Evolutionary conservation across 495 filamentous ascomycete genomes (phyloP), one percentile per base, ranked within the genome.

Genomic region (Lepidopterella palustris): DNA sequence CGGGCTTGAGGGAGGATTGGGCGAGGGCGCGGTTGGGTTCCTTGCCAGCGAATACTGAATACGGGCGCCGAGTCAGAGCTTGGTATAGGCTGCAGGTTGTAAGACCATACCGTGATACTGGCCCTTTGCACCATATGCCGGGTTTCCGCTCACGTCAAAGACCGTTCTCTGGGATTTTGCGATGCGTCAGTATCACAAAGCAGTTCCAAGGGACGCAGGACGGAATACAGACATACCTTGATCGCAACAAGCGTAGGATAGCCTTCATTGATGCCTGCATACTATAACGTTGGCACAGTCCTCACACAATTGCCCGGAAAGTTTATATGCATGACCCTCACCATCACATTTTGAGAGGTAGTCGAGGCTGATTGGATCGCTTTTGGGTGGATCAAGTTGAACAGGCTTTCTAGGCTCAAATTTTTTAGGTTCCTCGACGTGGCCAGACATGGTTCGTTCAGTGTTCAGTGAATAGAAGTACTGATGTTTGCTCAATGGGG

Each of bases 1-100:
- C 90, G 3, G 79, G 72, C 72, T 97, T 95, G 42, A 91, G 83
- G 3, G 90, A 95, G 3, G 91, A 93, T 69, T 80, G 82, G 20
- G 81, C 93, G 24, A 99, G 82, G 6, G 91, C 93, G 45, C 90
- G 84, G 25, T 92, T 97, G 60, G 92, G 84, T 69, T 99, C 93
- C 70, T 95, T 92, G 62, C 95, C 93, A 9, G 89, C 89, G 67
- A 99, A 97, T 25, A 96, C 95, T 97, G 63, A 5, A 15, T 10
- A 21, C 13, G 20, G 53, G 15, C 5, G 28, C 6, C 3, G 20
- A 57, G 28, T 65, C 50, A 61, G 57, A 29, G 8, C 55, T 47
- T n/a, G 10, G 15, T 13, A 35, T 10, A 20, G 28, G 45, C 8
- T 21, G 32, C 20, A 51, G 29, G 15, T 9, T 28, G 27, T 25